Conservation (phyloP, 345 rosid species). For the Tarenaya hassleriana region DNA sequence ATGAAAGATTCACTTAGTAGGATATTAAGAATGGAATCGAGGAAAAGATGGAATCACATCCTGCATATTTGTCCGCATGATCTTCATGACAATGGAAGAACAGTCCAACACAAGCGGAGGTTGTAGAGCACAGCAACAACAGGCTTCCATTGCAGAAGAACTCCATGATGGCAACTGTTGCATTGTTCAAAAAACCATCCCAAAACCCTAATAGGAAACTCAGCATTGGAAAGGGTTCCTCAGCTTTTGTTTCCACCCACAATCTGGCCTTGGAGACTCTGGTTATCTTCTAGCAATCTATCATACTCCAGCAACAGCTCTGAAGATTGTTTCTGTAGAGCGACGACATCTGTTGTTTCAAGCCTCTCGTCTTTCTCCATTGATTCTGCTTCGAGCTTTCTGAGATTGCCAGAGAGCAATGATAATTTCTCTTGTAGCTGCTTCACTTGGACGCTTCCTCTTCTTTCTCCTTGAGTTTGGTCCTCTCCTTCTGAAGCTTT, state of each 20-base stretch:
- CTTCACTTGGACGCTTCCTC: slow-evolving; percentile 50
- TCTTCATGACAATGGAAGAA: too few species aligned
- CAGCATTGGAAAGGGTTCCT: too few species aligned
- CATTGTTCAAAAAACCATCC: slow-evolving; percentile 15
- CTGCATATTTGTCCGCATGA: too few species aligned
- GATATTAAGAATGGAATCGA: too few species aligned
- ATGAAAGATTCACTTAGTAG: too few species aligned
- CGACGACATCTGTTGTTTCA: slow-evolving; percentile 66
- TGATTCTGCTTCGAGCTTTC: slow-evolving; percentile 57
- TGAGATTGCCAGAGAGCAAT: slow-evolving; percentile 40
- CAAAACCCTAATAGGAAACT: neutral
- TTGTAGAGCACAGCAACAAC: too few species aligned
- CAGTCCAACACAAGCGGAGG: too few species aligned
- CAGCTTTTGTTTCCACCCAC: slow-evolving; percentile 8
- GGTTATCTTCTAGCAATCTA: slow-evolving; percentile 77
- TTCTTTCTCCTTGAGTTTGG: slow-evolving; percentile 54
- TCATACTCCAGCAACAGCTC: slow-evolving; percentile 86
- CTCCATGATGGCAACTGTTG: too few species aligned
- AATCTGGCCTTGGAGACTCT: slow-evolving; percentile 61
- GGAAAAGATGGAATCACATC: too few species aligned
- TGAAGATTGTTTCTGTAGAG: slow-evolving; percentile 83
- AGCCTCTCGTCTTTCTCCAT: slow-evolving; percentile 64
- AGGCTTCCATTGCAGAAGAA: too few species aligned
- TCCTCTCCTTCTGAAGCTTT: slow-evolving; percentile 50
- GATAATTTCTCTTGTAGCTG: slow-evolving; percentile 45